Evolutionary conservation across 768 basidiomycete species (phyloP).

Genomic region (Serendipita sp.): DNA sequence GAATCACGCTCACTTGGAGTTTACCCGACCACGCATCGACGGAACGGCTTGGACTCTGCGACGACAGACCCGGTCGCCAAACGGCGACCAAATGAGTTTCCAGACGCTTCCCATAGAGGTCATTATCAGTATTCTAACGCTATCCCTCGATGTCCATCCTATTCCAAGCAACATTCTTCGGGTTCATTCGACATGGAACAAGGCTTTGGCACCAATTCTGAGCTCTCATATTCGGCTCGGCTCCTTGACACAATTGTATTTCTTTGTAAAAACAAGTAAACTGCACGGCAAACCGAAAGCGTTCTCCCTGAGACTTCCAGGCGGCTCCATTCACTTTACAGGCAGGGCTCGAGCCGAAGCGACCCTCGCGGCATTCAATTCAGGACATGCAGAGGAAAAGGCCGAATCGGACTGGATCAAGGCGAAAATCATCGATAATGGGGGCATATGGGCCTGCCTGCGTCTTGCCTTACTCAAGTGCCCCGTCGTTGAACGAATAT

Average conservation of each 20-base stretch:
- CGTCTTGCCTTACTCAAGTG: slow-evolving; percentile 17
- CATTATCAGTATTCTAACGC: background rate
- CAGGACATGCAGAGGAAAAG: slow-evolving; percentile 7
- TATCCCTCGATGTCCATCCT: background rate
- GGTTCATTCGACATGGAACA: background rate
- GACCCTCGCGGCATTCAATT: slow-evolving; percentile 17
- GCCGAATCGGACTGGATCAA: background rate
- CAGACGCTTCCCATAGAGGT: background rate
- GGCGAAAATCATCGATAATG: background rate
- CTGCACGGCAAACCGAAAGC: slow-evolving; percentile 17
- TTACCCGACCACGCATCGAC: too few species aligned
- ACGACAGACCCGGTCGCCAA: too few species aligned
- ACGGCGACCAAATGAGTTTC: background rate
- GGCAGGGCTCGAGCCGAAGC: background rate
- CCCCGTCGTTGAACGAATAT: slow-evolving; percentile 18
- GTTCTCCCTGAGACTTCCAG: background rate
- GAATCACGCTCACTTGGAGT: too few species aligned
- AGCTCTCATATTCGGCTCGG: slow-evolving; percentile 16
- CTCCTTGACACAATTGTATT: slow-evolving; percentile 15
- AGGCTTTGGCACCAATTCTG: slow-evolving; percentile 9
- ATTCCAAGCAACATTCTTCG: background rate
- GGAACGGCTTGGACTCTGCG: too few species aligned
- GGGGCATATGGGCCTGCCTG: slow-evolving; percentile 15
- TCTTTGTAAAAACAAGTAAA: slow-evolving; percentile 12
- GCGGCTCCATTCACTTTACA: background rate